Base-by-base conservation (phyloP, 2,329 filamentous ascomycete species). In the Cladorrhinum sp. region DNA sequence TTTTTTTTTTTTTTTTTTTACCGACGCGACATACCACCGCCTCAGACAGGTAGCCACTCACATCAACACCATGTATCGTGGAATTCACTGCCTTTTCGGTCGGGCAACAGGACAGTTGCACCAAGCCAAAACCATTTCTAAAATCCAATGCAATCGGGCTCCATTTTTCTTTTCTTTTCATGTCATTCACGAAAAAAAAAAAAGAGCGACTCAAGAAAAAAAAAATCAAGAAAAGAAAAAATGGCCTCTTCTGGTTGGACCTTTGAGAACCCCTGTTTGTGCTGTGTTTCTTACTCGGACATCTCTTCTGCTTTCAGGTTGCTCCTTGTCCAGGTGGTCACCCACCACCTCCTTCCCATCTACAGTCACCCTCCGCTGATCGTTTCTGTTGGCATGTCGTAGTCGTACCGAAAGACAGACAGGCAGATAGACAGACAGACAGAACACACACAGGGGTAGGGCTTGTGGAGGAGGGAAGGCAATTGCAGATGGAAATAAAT, bases 231-330 rank as follows among this genome's bases (percentile, higher is more conserved):
- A n/a, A n/a, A 54, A 54, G n/a, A 52, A 53, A 42, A 54, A 36
- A 54, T 20, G 28, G 52, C n/a, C 10, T 30, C 28, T 12, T 14
- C 21, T 39, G 52, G 52, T 54, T 39, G 2, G 3, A 39, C 21
- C 26, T 30, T 36, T 54, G 52, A 24, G 50, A 36, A 54, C 21
- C 52, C 52, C 30, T 54, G 52, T n/a, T 30, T 30, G 36, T 39
- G 28, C 52, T 30, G 52, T 30, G 28, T 54, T 36, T 54, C 30
- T 55, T 55, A 55, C 53, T 55, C 53, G 53, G 53, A 55, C 53
- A 55, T 55, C 26, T 55, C 52, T 42, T 30, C 52, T 54, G 52
- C 52, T 54, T 54, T 54, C 52, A 54, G 52, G 52, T 54, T 54
- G 52, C 52, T 54, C 52, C 52, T 39, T 54, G 52, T 30, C 14